Evolutionary conservation across 2,329 filamentous ascomycete species (phyloP).

Genomic region (Fusarium annulatum): DNA sequence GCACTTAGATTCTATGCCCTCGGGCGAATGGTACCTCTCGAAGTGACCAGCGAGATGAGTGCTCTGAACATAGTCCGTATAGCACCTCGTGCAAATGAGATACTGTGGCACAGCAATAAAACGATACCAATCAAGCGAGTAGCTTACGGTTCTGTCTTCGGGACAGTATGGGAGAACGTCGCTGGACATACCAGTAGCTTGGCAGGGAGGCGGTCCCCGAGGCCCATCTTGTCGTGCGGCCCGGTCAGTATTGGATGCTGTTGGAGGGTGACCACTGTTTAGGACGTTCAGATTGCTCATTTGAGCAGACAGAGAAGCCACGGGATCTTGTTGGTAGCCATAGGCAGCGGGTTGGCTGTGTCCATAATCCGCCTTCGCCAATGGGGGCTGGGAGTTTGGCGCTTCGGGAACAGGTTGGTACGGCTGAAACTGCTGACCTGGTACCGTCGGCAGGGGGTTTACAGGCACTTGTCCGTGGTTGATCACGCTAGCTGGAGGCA

Average conservation of each 20-base stretch:
- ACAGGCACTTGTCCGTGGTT: background rate
- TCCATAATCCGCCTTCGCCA: accelerated
- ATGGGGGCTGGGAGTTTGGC: background rate
- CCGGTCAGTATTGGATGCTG: background rate
- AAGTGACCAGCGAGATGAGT: constrained; percentile 49
- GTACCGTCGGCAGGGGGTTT: accelerated
- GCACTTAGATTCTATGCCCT: constrained; percentile 46
- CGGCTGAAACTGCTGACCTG: background rate
- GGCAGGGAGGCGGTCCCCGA: constrained; percentile 22
- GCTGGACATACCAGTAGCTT: constrained; percentile 37
- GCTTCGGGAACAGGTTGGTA: background rate
- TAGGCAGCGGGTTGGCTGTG: background rate
- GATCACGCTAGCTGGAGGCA: background rate
- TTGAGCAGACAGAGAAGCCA: constrained; percentile 23
- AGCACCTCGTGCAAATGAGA: constrained; percentile 56
- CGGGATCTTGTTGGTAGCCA: background rate
- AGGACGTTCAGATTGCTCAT: constrained; percentile 33
- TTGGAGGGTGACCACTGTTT: background rate
- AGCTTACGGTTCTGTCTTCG: constrained; percentile 42
- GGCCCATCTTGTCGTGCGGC: background rate
- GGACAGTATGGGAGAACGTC: constrained; percentile 47
- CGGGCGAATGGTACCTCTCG: constrained; percentile 38
- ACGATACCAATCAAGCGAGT: constrained; percentile 49
- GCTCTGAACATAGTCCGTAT: constrained; percentile 50
- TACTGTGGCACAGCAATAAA: constrained; percentile 45